Conservation (phyloP, 257 asterid genomes). For the Penstemon eatonii region DNA sequence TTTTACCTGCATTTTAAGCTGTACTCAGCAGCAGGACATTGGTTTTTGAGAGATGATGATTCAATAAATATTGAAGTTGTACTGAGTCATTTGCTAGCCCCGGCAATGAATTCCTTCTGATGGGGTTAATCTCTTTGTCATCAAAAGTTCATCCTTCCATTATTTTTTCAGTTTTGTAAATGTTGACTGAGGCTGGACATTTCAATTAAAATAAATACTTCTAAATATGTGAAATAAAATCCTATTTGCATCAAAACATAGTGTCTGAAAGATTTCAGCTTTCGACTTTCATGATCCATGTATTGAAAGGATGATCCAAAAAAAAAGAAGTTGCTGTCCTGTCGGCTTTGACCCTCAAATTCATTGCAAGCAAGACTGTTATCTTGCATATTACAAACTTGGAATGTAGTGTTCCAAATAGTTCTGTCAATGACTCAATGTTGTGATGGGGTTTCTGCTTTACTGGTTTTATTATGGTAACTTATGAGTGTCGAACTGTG, state of each 20-base stretch:
- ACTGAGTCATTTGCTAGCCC: neutral
- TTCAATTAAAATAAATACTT: neutral
- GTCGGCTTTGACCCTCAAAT: too few relatives aligned
- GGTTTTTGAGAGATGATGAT: neutral
- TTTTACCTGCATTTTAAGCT: conserved; percentile 8
- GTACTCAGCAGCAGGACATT: neutral
- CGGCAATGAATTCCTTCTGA: neutral
- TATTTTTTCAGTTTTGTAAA: neutral
- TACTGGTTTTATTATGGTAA: too few relatives aligned
- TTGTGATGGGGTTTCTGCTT: too few relatives aligned
- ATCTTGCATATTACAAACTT: too few relatives aligned
- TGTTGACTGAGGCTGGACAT: neutral
- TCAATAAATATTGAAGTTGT: neutral
- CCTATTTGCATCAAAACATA: neutral
- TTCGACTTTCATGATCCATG: too few relatives aligned
- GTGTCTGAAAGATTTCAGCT: neutral
- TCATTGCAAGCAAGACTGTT: too few relatives aligned
- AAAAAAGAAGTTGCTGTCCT: too few relatives aligned
- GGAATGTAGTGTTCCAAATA: too few relatives aligned
- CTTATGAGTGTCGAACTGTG: too few relatives aligned
- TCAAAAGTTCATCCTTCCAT: neutral
- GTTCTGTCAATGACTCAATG: neutral
- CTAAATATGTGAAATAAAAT: neutral
- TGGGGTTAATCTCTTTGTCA: neutral
- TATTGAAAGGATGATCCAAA: too few relatives aligned